Percentiles rank a stretch among this genome's conserved stretches.
phyloP scores from a whole-genome alignment of 2,329 filamentous ascomycete species.

The Xylariaceae sp. region DNA sequence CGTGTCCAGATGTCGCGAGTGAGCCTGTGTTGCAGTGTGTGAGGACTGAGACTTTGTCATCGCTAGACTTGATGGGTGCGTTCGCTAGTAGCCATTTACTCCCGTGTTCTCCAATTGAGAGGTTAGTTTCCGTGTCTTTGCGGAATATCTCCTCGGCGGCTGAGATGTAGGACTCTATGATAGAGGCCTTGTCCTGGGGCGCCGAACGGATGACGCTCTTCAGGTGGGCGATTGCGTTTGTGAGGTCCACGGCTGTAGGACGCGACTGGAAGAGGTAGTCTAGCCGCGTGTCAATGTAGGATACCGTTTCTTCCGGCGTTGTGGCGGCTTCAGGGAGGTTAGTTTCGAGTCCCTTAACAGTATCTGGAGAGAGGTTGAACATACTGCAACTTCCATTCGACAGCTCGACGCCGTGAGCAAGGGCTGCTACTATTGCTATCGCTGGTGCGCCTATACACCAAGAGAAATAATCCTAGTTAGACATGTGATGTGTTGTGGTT shows the following conservation, averaged over 20 bases:
- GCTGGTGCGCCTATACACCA: conserved; percentile 69
- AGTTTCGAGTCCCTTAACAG: background rate
- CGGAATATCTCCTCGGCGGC: conserved; percentile 84
- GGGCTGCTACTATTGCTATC: conserved; percentile 94
- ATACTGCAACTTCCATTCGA: conserved; percentile 50
- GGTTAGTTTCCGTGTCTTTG: conserved; percentile 84
- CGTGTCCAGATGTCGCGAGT: conserved; percentile 94
- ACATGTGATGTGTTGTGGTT: conserved; percentile 12
- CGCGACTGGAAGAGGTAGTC: conserved; percentile 86
- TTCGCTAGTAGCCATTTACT: conserved; percentile 77
- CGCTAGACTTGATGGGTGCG: conserved; percentile 42
- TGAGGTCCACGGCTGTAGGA: conserved; percentile 91
- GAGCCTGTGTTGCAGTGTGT: conserved; percentile 99
- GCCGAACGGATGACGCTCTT: conserved; percentile 57
- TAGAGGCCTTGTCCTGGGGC: conserved; percentile 45
- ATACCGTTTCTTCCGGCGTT: conserved; percentile 56
- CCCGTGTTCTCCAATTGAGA: conserved; percentile 78
- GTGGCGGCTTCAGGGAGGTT: conserved; percentile 33
- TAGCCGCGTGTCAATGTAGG: conserved; percentile 72
- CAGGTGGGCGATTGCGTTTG: conserved; percentile 82
- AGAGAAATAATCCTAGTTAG: background rate
- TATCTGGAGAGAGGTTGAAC: conserved; percentile 20
- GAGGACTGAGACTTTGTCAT: conserved; percentile 69
- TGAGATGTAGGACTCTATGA: conserved; percentile 70
- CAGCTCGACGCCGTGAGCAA: conserved; percentile 84